A percentile compares a stretch with the other conserved stretches of the same genome.
phyloP scores from a whole-genome alignment of 805 yeast genomes.

The Jamesozyma rosinii region DNA sequence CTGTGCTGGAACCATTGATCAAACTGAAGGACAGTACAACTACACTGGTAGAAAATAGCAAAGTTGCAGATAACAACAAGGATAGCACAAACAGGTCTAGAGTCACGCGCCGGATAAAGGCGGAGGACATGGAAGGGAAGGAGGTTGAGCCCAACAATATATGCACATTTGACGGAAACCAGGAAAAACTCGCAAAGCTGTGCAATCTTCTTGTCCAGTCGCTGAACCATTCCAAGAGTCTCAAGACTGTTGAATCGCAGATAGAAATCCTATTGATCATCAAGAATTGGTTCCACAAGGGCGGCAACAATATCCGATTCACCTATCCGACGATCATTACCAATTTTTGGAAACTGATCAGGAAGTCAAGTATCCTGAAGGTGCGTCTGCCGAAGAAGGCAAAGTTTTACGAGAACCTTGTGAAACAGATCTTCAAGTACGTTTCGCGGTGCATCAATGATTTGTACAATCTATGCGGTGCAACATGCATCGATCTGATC shows the following conservation, averaged over 20 bases:
- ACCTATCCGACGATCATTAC: conserved; percentile 73
- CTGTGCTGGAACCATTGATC: conserved; percentile 19
- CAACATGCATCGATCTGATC: conserved; percentile 25
- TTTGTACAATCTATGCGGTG: conserved; percentile 34
- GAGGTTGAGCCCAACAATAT: neutral
- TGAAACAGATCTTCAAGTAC: conserved; percentile 60
- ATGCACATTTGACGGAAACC: conserved; percentile 21
- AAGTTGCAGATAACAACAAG: neutral
- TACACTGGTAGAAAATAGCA: neutral
- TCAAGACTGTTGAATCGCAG: conserved; percentile 14
- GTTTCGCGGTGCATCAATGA: conserved; percentile 63
- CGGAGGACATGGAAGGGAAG: neutral
- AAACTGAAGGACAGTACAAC: neutral
- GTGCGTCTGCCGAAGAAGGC: conserved; percentile 12
- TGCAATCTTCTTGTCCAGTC: conserved; percentile 50
- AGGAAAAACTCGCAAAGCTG: conserved; percentile 59
- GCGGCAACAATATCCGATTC: conserved; percentile 46
- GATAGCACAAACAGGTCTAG: neutral
- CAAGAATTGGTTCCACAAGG: conserved; percentile 26
- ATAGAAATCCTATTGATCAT: conserved; percentile 34
- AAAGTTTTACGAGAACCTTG: conserved; percentile 13
- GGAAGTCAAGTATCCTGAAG: conserved; percentile 34
- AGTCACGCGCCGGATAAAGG: neutral
- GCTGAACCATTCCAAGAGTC: neutral
- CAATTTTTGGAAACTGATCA: conserved; percentile 49